Evolutionary conservation across 306 rosid genomes (phyloP).

Genomic region (Morella rubra): DNA sequence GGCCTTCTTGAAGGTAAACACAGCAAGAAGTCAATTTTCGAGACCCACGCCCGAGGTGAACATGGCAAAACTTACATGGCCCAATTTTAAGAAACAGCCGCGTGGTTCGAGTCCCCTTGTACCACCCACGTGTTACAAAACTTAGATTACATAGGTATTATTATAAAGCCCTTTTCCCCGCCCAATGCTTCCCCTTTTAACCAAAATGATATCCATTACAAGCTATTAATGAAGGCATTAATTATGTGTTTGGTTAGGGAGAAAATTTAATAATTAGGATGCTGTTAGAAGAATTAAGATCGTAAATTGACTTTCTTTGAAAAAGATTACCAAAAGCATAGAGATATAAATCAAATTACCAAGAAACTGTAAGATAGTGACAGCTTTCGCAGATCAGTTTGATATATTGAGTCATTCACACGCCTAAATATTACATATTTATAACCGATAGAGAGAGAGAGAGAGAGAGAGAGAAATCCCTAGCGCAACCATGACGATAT

Average conservation of each 20-base stretch:
- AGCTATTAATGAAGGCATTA: neutral
- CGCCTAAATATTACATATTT: conserved; percentile 15
- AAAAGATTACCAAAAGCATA: neutral
- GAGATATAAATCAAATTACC: neutral
- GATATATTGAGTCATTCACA: conserved; percentile 38
- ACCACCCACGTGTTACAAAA: too few relatives aligned
- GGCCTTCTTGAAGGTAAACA: neutral
- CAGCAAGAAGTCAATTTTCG: neutral
- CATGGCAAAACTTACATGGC: too few relatives aligned
- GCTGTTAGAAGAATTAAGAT: neutral
- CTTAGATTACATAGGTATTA: too few relatives aligned
- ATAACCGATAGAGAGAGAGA: neutral
- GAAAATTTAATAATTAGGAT: neutral
- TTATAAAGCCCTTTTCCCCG: too few relatives aligned
- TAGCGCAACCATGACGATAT: conserved; percentile 32
- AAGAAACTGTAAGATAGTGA: too few relatives aligned
- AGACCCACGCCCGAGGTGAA: too few relatives aligned
- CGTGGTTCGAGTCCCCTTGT: too few relatives aligned
- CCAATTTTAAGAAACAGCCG: too few relatives aligned
- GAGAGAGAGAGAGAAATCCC: neutral
- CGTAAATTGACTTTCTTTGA: conserved; percentile 2
- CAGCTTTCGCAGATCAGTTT: neutral
- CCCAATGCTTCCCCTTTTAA: too few relatives aligned
- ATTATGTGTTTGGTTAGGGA: conserved; percentile 3
- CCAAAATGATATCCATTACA: too few relatives aligned